Base-by-base conservation (phyloP, 352 stramenopile species). In the Phytopythium oedochilum region DNA sequence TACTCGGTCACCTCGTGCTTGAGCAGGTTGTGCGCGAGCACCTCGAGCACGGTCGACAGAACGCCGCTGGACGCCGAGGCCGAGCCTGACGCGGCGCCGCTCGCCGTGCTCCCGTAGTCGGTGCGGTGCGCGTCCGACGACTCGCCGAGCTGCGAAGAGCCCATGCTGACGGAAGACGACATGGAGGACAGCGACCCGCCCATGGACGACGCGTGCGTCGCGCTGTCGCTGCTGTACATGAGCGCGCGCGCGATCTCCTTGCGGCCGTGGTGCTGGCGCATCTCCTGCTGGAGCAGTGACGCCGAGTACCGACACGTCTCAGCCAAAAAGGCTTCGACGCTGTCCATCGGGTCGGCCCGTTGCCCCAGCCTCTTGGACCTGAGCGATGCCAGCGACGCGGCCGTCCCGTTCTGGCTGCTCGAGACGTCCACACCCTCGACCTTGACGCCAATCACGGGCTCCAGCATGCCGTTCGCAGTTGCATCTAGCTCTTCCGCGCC, bases 231-330 rank as follows among this genome's bases (percentile, higher is more conserved):
- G 36, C 36, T 55, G 53, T 86, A 90, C 43, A 92, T 50, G 45
- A 89, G 59, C 10, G 73, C 71, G 9, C 78, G 72, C 14, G 74
- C 72, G 23, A 93, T 85, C 10, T 89, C 78, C 38, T 83, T 90
- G 8, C 79, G 70, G 5, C 80, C 83, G 49, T 95, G 81, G 35
- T 74, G 79, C 29, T 84, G 77, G 0, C 85, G 79, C 25, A 92
- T 88, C 58, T 93, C 81, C 71, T 95, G 83, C 46, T 92, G 77
- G 18, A 95, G 60, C n/a, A 92, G 53, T 26, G 89, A 51, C 6
- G 89, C 54, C 22, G 73, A 78, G 56, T 85, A 92, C 34, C 81
- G 68, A 38, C 81, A 92, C 0, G 78, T 89, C 49, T 86, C 66
- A 2, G 66, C 69, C 43, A 92, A 65, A 23, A 87, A 93, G 10